Evolutionary conservation across 2,329 filamentous ascomycete genomes (phyloP).

Genomic region (Aspergillaceae sp.): DNA sequence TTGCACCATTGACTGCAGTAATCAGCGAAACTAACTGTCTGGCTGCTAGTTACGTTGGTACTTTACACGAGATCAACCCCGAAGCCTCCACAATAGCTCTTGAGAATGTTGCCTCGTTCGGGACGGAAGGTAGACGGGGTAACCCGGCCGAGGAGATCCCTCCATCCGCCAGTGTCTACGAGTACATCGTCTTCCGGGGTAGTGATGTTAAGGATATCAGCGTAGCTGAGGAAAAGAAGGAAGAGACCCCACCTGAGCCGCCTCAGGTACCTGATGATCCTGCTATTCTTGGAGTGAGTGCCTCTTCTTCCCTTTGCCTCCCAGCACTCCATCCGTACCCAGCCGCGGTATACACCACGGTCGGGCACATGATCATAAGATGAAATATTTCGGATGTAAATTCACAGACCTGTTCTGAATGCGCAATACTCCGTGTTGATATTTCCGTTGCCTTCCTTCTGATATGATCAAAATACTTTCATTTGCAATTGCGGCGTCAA

Average conservation of each 20-base stretch:
- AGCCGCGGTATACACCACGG: neutral
- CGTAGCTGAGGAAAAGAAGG: slow-evolving; percentile 72
- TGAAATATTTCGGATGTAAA: slow-evolving; percentile 99
- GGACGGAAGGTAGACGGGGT: slow-evolving; percentile 80
- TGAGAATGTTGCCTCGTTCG: slow-evolving; percentile 89
- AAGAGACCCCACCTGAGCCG: slow-evolving; percentile 56
- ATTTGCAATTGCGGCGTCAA: neutral
- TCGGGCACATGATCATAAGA: slow-evolving; percentile 33
- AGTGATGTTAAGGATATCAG: slow-evolving; percentile 97
- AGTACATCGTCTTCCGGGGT: slow-evolving; percentile 97
- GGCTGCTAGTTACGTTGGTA: slow-evolving; percentile 75
- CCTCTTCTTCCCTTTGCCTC: neutral
- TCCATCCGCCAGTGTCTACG: slow-evolving; percentile 81
- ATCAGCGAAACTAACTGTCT: slow-evolving; percentile 26
- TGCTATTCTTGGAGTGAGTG: slow-evolving; percentile 92
- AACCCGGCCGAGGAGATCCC: slow-evolving; percentile 73
- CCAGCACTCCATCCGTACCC: neutral
- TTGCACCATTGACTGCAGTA: slow-evolving; percentile 10
- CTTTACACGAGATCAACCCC: slow-evolving; percentile 95
- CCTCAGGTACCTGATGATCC: slow-evolving; percentile 85
- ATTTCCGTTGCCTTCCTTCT: slow-evolving; percentile 99
- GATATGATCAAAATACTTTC: slow-evolving; percentile 43
- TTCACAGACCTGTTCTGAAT: slow-evolving; percentile 63
- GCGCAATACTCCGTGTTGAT: slow-evolving; percentile 91
- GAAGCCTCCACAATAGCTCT: slow-evolving; percentile 94